Conservation (phyloP, 371 early-diverging fungal species). For the Mucor sp. region DNA sequence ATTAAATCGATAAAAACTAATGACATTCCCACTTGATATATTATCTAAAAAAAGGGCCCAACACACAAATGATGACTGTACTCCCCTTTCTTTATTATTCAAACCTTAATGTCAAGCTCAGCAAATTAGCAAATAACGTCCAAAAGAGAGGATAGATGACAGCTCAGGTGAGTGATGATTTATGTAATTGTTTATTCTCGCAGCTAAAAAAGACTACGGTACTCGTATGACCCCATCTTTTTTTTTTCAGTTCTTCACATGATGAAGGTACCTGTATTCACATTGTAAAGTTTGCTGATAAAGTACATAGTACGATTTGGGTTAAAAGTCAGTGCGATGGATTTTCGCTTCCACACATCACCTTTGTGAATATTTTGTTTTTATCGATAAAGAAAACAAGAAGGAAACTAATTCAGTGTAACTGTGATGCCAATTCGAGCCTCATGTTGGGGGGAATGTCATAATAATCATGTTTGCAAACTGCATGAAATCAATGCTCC, state of each 20-base stretch:
- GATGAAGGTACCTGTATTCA: background rate
- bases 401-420: background rate
- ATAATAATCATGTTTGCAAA: background rate
- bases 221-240: background rate
- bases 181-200: background rate
- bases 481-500: background rate
- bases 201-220: background rate
- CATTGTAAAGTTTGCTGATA: background rate
- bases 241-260: background rate
- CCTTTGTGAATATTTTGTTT: background rate
- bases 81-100: background rate
- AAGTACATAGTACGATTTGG: background rate
- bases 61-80: background rate
- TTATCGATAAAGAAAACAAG: background rate
- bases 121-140: background rate
- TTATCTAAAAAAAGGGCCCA: background rate
- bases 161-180: background rate
- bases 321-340: background rate
- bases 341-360: background rate
- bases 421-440: background rate
- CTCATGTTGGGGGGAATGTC: background rate
- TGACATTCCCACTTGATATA: background rate
- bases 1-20: background rate
- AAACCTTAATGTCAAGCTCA: background rate
- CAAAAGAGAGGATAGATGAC: background rate